These are phyloP conservation scores for Zostera marina DNA, from an alignment of 116 monocot genomes.

Conservation along the genomic window DNA sequence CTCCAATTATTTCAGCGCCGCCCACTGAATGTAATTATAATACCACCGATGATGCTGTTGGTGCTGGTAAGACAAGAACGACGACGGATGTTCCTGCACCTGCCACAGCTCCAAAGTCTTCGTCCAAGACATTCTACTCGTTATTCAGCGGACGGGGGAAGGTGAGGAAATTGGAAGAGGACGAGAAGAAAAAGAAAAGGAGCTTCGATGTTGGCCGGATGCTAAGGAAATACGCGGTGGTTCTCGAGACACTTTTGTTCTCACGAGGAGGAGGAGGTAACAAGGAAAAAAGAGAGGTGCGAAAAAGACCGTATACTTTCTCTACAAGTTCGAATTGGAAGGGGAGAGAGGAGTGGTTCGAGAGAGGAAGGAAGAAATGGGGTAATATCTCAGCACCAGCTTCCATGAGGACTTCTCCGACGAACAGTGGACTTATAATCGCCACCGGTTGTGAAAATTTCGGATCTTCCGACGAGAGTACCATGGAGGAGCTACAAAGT, in stretches of 20 bases:
- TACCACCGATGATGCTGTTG: neutral
- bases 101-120: neutral
- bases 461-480: constrained; percentile 55
- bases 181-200: constrained; percentile 20
- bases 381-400: constrained; percentile 49
- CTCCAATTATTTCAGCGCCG: neutral
- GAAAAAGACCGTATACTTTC: constrained; percentile 39
- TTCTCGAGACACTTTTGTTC: constrained; percentile 18
- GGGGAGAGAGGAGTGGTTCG: constrained; percentile 13
- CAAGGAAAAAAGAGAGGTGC: constrained; percentile 16
- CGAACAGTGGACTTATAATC: constrained; percentile 58
- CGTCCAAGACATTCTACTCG: constrained; percentile 18
- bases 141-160: constrained; percentile 16
- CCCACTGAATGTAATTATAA: neutral
- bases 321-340: constrained; percentile 22
- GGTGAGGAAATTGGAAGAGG: constrained; percentile 2
- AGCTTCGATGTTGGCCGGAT: constrained; percentile 14
- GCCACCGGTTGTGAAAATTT: constrained; percentile 1
- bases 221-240: constrained; percentile 20
- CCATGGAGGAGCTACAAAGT: constrained; percentile 83
- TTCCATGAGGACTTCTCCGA: constrained; percentile 62
- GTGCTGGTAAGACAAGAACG: neutral
- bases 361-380: constrained; percentile 16
- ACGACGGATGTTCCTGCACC: too few relatives aligned
- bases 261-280: constrained; percentile 9